Base-by-base conservation (phyloP, 2,329 filamentous ascomycete genomes). In the Paecilomyces dactylethromorphus region DNA sequence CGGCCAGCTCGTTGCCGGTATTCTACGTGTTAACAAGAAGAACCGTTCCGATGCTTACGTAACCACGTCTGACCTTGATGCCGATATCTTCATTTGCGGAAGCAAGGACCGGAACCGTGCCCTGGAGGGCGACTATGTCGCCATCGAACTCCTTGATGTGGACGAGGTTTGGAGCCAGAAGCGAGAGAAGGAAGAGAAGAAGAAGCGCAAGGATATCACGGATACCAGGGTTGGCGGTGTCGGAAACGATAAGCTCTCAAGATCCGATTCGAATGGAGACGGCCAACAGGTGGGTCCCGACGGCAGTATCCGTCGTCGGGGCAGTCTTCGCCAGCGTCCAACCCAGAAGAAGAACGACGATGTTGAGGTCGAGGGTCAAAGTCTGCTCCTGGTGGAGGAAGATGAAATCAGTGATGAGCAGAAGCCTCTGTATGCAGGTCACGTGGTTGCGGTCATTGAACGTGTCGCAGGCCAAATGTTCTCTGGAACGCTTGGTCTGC, bases 301-400 rank as follows among this genome's bases (percentile, higher is more conserved):
- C 68, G 92, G 92, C 69, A 91, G 92, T 61, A 87, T 99, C 64
- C 90, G 93, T 67, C 87, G 94, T 65, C 90, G 94, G 70, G 94
- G 94, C 65, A 97, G 93, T 83, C 84, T 99, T 66, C 89, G 94
- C 70, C 94, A 97, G 79, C 89, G 94, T 57, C 94, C 94, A 8
- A 97, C 93, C 0, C 94, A 99, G 78, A 99, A 99, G 87, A 99
- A 99, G 85, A 99, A 99, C 64, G 94, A 99, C 66, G 94, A 99
- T 74, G 94, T 99, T 26, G 94, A 99, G 76, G 94, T 99, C 29
- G 94, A 99, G 74, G 94, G 94, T 26, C 94, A 99, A 76, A 97
- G 93, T 73, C 83, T 99, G 59, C 87, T 99, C 22, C 85, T 99
- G 18, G 94, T 97, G 64, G 94, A 99, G 71, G 94, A 99, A 73